Base-by-base conservation (phyloP, 108 stramenopile genomes). In the Fistulifera pelliculosa region DNA sequence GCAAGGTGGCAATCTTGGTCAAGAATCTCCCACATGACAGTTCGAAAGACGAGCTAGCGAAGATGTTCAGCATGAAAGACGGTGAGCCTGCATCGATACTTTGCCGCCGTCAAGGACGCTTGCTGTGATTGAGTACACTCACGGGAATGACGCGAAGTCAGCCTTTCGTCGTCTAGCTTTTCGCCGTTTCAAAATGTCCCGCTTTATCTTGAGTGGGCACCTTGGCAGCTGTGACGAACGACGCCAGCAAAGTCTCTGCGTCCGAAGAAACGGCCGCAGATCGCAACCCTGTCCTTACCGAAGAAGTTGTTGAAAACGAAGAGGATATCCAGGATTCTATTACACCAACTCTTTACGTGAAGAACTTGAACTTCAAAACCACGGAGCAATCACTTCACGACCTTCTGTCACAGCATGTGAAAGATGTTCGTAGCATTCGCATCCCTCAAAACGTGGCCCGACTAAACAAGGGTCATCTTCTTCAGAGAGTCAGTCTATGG, bases 151-250 rank as follows among this genome's bases (percentile, higher is more conserved):
- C 61, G 99, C 99, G 13, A 87, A 86, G 47, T 60, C 60, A 25
- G 96, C 97, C 11, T 97, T 96, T 60, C 74, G 83, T 41, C 82
- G 79, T 25, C 52, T 99, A 31, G 96, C 99, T 7, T 99, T 97
- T 69, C 78, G 70, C 25, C 71, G 93, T 99, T 96, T 75, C 85
- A 95, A 64, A 79, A 86, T 54, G 94, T 96, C 18, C 99, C 96
- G 12, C 67, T 99, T 1, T 99, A 98, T 58, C 69, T 99, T 23
- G 99, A 98, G 68, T 99, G 97, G 97, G 99, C 99, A 14, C 95
- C 96, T 0, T 87, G 24, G 49, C 57, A 38, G 54, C 83, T 19
- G 65, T 41, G n/a, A 43, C 18, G 11, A 25, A 43, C 3, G 58
- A 40, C 14, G 31, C 41, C 10, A 19, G n/a, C 17, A 27, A 60